Evolutionary conservation across 208 protist species (phyloP), one percentile per base, ranked within the genome.

Genomic region (Crithidia bombi): DNA sequence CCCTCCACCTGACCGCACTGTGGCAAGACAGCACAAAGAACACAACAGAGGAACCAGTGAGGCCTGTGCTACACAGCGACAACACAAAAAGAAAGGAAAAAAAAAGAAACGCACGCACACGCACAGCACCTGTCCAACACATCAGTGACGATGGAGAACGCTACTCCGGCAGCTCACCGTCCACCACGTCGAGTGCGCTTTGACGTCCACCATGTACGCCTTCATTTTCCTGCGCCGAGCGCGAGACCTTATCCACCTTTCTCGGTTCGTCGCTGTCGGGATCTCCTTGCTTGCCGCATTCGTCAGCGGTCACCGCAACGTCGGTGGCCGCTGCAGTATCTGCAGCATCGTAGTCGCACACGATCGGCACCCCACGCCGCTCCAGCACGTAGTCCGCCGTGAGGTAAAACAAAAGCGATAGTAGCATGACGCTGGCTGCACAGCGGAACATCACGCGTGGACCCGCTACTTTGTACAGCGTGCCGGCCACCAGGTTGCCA

Each of bases 401-500:
- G 36, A 74, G 75, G 62, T 78, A 92, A 32, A 83, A 50, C 17
- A 68, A 28, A 1, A 85, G 57, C 19, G 55, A 50, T 14, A 46
- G 15, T 6, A 75, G 30, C 75, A 91, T 86, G 15, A 47, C 67
- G 11, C 73, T n/a, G 14, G 84, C 56, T 1, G 69, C 47, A 49
- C 35, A 62, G 23, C 76, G 67, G 52, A 90, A 94, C 71, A 92
- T 79, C 58, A 57, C 65, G 33, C 75, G 73, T 17, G 82, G 68
- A 17, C 84, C 85, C 7, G 86, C 21, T 7, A 43, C 23, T 21
- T 75, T 62, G 75, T 92, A 91, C 41, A 91, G 35, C n/a, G 74
- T 57, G 6, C 89, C 89, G 1, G 69, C 75, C 21, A 86, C 26
- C 14, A 83, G n/a, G 73, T 82, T 90, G 33, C 86, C 89, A 32